Evolutionary conservation across 345 rosid species (phyloP).

Genomic region (Angophora floribunda): DNA sequence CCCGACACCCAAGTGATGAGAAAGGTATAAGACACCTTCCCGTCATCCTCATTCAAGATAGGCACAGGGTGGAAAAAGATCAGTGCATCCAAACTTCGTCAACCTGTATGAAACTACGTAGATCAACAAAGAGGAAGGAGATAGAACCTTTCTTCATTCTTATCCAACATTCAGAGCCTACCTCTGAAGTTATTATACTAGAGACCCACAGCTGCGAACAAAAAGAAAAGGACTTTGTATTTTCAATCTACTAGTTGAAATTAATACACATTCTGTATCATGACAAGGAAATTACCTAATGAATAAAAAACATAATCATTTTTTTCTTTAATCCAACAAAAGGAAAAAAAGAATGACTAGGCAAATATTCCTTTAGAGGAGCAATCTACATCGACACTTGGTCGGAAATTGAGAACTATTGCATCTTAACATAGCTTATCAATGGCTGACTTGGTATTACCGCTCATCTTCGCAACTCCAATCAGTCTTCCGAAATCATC

Average conservation of each 20-base stretch:
- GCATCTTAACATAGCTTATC: not conserved
- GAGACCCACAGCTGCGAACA: constrained; percentile 40
- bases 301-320: not conserved
- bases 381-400: not conserved
- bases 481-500: not conserved
- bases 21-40: constrained; percentile 14
- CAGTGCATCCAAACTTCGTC: constrained; percentile 19
- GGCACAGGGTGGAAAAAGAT: not conserved
- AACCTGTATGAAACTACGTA: constrained; percentile 45
- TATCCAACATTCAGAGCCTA: constrained; percentile 30
- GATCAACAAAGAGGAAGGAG: constrained; percentile 37
- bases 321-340: not conserved
- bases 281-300: not conserved
- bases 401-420: not conserved
- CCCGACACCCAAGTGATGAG: constrained; percentile 27
- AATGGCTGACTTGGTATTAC: not conserved
- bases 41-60: not conserved
- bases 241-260: not conserved
- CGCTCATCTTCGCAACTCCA: not conserved
- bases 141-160: constrained; percentile 27
- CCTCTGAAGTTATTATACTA: constrained; percentile 18
- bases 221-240: not conserved
- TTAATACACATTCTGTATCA: not conserved
- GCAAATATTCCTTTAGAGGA: not conserved
- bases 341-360: not conserved